Evolutionary conservation across 345 rosid genomes (phyloP).

Genomic region (Gossypium ekmanianum): DNA sequence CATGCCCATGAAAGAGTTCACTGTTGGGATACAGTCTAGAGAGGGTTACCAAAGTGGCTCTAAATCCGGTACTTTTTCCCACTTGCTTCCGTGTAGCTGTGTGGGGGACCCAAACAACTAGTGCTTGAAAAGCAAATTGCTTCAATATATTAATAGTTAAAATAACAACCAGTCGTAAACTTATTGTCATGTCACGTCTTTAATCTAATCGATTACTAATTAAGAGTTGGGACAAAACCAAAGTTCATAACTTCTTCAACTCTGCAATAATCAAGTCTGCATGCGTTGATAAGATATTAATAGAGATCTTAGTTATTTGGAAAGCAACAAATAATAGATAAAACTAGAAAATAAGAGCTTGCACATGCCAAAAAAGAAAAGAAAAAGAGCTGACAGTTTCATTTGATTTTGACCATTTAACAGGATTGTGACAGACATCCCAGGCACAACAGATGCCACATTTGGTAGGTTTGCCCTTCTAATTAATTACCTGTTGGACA

Average conservation of each 20-base stretch:
- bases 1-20: neutral
- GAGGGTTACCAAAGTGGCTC: neutral
- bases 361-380: neutral
- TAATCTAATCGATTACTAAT: neutral
- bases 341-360: no score
- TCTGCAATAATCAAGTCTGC: neutral
- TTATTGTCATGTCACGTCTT: neutral
- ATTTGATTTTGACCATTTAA: neutral
- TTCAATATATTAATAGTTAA: neutral
- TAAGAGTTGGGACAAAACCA: neutral
- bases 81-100: neutral
- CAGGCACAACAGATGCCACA: constrained; percentile 65
- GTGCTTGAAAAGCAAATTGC: neutral
- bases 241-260: neutral
- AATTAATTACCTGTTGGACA: neutral
- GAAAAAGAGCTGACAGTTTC: neutral
- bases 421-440: constrained; percentile 65
- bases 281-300: neutral
- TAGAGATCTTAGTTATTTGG: neutral
- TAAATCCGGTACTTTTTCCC: neutral
- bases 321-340: neutral
- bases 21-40: neutral
- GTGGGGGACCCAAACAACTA: neutral
- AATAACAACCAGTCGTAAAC: neutral
- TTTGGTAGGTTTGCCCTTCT: constrained; percentile 40